These are phyloP conservation scores for Fusarium continuum DNA, from an alignment of 2,329 filamentous ascomycete genomes.

Conservation along the genomic window DNA sequence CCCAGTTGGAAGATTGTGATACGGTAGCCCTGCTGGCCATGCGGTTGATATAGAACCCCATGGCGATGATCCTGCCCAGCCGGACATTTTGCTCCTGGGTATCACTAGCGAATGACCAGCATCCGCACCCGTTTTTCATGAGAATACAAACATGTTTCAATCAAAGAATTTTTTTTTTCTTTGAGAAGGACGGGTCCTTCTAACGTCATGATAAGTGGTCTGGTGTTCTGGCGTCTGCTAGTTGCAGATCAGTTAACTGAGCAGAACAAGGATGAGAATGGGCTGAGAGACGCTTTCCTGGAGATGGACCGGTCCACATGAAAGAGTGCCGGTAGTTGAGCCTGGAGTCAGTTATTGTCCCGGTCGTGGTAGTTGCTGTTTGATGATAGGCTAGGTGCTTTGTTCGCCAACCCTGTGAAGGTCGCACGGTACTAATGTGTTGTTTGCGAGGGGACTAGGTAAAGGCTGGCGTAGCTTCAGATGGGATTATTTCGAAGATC, in stretches of 20 bases:
- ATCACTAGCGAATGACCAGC: neutral
- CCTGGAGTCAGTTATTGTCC: neutral
- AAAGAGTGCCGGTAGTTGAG: neutral
- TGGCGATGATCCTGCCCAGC: neutral
- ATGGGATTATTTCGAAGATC: too few species aligned
- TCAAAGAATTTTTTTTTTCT: neutral
- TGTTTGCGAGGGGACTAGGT: neutral
- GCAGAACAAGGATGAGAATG: constrained; percentile 4
- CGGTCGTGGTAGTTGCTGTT: neutral
- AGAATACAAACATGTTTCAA: neutral
- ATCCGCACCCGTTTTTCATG: neutral
- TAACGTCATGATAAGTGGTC: constrained; percentile 29
- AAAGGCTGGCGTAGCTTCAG: too few species aligned
- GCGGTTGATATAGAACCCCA: neutral
- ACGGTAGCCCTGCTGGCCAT: constrained; percentile 3
- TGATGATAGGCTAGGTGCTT: neutral
- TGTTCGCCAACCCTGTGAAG: constrained; percentile 6
- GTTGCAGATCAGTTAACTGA: neutral
- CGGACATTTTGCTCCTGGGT: constrained; percentile 29
- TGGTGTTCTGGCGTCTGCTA: neutral
- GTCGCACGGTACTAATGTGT: constrained; percentile 5
- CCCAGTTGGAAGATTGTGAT: neutral
- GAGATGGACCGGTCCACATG: constrained; percentile 16
- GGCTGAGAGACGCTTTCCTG: neutral
- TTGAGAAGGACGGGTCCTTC: neutral